Base-by-base conservation (phyloP, 1,139 yeast species). In the Spathaspora sp. region DNA sequence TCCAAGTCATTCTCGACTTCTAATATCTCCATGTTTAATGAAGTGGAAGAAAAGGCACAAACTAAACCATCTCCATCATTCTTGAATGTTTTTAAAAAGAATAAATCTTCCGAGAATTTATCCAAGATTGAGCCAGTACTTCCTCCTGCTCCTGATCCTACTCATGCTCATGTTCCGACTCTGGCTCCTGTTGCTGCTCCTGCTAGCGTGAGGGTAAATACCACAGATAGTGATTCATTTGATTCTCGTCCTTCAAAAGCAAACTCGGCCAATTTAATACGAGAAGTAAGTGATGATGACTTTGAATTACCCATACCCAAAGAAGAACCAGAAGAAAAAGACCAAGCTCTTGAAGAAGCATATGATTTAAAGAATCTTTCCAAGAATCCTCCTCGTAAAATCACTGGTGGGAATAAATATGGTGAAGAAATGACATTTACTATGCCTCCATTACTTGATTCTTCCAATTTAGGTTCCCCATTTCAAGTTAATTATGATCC, bases 1-100 rank as follows among this genome's bases (percentile, higher is more conserved):
- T 52, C 63, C 5, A 67, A 64, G 48, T 66, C 73, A 10, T 59
- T 50, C 36, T 65, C 72, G 7, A 61, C 70, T 1, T 63, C 73
- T 11, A 66, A 67, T 46, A 58, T 67, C 29, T 40, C 56, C 24
- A 40, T 39, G 34, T 41, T 48, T 8, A 40, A 33, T 23, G 38
- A 41, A 25, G 31, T 34, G 16, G 39, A 10, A 37, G 37, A 23
- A 31, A 43, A 36, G 43, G 45, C 47, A n/a, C 46, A 39, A 29
- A 41, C 59, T 26, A 47, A 3, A 47, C 24, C 38, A 37, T 18
- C 10, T 6, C n/a, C 39, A 24, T 11, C 26, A 24, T 38, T 63
- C 17, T 48, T 63, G 44, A 59, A 54, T 43, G 65, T 59, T 8
- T 66, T 65, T 52, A 63, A 56, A 48, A 63, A 61, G 51, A 63